Conservation (phyloP, 2,329 filamentous ascomycete genomes). For the Pseudogymnoascus sp. region DNA sequence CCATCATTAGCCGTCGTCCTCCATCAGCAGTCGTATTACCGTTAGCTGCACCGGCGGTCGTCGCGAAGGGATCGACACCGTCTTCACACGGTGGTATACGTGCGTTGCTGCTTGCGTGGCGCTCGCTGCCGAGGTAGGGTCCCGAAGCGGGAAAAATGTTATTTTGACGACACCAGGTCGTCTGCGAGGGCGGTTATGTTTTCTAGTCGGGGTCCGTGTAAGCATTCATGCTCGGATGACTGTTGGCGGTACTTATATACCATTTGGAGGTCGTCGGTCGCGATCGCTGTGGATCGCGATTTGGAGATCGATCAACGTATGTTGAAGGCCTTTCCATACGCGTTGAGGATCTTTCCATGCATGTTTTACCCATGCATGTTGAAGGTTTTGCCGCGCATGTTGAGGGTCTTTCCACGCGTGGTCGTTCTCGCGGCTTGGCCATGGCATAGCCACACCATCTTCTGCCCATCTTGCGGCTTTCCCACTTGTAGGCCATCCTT, state of each 20-base stretch:
- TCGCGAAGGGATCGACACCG: slow-evolving; percentile 4
- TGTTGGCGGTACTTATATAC: background rate
- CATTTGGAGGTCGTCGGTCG: background rate
- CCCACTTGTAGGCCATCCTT: background rate
- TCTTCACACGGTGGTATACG: slow-evolving; percentile 1
- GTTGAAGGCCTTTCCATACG: background rate
- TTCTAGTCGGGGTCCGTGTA: background rate
- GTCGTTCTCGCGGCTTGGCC: background rate
- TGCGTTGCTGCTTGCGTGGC: background rate
- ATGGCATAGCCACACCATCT: background rate
- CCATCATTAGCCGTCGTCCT: background rate
- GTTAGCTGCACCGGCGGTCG: background rate
- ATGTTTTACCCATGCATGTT: background rate
- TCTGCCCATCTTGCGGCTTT: background rate
- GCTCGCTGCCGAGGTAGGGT: background rate
- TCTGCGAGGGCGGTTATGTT: background rate
- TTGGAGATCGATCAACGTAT: background rate
- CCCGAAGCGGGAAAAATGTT: background rate
- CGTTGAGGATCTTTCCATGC: background rate
- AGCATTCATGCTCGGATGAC: background rate
- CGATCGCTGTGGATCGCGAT: background rate
- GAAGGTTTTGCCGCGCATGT: background rate
- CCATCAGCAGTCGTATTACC: background rate
- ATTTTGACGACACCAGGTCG: background rate
- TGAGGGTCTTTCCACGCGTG: background rate